Base-by-base conservation (phyloP, 1,284 basidiomycete genomes). In the Ceratobasidium sp. region DNA sequence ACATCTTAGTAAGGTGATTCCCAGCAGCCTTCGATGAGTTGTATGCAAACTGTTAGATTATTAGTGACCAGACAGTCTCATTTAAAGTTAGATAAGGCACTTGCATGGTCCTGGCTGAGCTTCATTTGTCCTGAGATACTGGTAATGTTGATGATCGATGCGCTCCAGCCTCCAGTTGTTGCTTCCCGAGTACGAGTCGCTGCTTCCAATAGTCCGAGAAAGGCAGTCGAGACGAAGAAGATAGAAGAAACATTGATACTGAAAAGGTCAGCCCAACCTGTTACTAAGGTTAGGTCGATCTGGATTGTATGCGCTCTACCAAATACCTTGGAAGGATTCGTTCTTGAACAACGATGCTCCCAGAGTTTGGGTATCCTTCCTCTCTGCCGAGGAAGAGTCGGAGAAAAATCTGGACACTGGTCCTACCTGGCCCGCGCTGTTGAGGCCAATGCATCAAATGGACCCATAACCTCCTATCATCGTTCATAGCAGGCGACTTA, bases 21-120 rank as follows among this genome's bases (percentile, higher is more conserved):
- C 89, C 89, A 0, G 93, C 94, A 0, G 91, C 93, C 83, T 95
- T 95, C 13, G 91, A 86, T 80, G 91, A 91, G 83, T 94, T 94
- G 83, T 95, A 94, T 46, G 88, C 89, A 81, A 94, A 94, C 93
- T 94, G 71, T 33, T 54, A 50, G 1, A 9, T 68, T 20, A 77
- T 50, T 42, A 52, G 44, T 40, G 15, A 15, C 15, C 20, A 7
- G 66, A 64, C n/a, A 23, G 3, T n/a, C 26, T 38, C 28, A 12
- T 40, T 33, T 50, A 67, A 33, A 38, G 26, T 48, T n/a, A n/a
- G n/a, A n/a, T 52, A 13, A 66, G 20, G 65, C 52, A 85, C 91
- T 50, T 83, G 93, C 93, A 81, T 95, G 94, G 80, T 91, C 88
- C 83, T 95, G 94, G 0, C 91, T 88, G 20, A 92, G 79, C 83